A percentile compares a stretch with the other conserved stretches of the same genome.
Evolutionary conservation across 2,329 filamentous ascomycete genomes (phyloP).

Genomic region (Penicillium sp.): DNA sequence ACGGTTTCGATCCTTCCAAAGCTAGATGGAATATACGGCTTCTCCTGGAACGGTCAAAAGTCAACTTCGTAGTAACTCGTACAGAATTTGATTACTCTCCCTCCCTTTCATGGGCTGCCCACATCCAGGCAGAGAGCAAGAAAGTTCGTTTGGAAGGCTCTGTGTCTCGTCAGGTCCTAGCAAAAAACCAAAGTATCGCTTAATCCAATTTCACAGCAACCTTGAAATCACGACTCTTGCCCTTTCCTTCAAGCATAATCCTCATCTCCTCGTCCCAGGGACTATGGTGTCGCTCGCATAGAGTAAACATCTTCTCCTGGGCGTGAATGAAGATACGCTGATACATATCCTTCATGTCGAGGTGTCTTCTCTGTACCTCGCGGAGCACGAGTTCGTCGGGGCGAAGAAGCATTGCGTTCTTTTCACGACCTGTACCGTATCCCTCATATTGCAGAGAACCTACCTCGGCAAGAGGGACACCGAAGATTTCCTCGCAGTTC

Average conservation of each 20-base stretch:
- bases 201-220: neutral
- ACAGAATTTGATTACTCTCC: neutral
- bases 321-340: constrained; percentile 58
- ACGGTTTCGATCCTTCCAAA: neutral
- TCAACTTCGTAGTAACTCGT: neutral
- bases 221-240: neutral
- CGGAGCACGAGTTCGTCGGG: constrained; percentile 64
- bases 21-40: neutral
- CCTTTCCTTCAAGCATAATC: neutral
- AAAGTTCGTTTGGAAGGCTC: neutral
- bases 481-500: constrained; percentile 47
- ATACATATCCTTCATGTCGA: constrained; percentile 46
- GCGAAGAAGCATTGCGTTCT: constrained; percentile 52
- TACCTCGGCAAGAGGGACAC: constrained; percentile 58
- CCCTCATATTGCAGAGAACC: constrained; percentile 52
- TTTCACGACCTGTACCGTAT: constrained; percentile 30
- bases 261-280: constrained; percentile 18
- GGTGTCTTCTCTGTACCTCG: constrained; percentile 53
- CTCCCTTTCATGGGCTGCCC: neutral
- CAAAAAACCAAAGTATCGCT: neutral
- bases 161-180: neutral
- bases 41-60: neutral
- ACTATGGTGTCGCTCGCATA: neutral
- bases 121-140: neutral
- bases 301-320: constrained; percentile 3